Conservation (phyloP, 768 basidiomycete genomes). For the Pleurotus eryngii region DNA sequence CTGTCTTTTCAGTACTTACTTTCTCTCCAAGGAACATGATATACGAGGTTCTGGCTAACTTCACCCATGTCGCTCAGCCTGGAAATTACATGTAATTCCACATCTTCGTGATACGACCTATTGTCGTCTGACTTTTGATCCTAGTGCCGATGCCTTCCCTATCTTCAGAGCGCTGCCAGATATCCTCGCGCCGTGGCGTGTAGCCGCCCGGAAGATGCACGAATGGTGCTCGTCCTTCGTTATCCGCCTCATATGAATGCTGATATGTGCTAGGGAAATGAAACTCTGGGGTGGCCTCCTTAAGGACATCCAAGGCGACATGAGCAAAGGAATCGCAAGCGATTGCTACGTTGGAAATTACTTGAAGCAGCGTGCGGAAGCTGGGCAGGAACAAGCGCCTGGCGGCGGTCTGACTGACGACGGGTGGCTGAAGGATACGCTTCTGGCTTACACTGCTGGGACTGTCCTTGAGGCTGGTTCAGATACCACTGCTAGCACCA, state of each 20-base stretch:
- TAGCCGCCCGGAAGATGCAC: conserved; percentile 12
- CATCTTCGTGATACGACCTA: not conserved
- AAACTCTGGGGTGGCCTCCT: conserved; percentile 23
- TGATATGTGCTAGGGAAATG: conserved; percentile 18
- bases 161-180: conserved; percentile 1
- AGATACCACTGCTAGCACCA: conserved; percentile 24
- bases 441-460: conserved; percentile 24
- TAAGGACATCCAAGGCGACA: conserved; percentile 18
- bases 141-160: conserved; percentile 6
- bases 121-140: not conserved
- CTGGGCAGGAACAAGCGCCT: conserved; percentile 18
- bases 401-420: conserved; percentile 24
- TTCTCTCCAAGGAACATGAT: conserved; percentile 1
- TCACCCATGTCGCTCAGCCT: conserved; percentile 5
- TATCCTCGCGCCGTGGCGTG: conserved; percentile 1
- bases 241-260: not conserved
- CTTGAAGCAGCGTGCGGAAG: conserved; percentile 19
- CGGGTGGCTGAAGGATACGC: conserved; percentile 25
- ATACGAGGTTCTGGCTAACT: conserved; percentile 8
- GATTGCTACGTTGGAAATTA: conserved; percentile 20
- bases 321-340: conserved; percentile 15
- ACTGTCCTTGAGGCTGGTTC: conserved; percentile 27
- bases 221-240: conserved; percentile 15
- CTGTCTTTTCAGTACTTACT: not conserved
- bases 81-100: not conserved